Percentiles rank a stretch among this genome's conserved stretches.
Evolutionary conservation across 164 flowering plant species (phyloP).

Genomic region (Liquidambar formosana): DNA sequence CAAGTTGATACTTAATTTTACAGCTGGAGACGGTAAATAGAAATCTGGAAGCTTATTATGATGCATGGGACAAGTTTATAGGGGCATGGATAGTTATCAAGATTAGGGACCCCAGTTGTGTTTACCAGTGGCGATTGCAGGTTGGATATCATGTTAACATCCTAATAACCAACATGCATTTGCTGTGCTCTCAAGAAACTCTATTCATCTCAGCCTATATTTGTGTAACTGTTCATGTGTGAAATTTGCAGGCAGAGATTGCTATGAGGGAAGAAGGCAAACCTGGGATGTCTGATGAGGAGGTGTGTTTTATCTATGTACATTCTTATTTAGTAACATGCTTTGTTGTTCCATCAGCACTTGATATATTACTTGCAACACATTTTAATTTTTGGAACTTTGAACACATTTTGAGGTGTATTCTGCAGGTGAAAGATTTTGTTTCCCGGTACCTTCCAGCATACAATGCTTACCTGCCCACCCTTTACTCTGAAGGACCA

Average conservation of each 20-base stretch:
- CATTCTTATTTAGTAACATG: no score
- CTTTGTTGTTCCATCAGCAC: background rate
- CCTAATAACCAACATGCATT: background rate
- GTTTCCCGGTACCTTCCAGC: conserved; percentile 97
- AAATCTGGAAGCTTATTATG: conserved; percentile 83
- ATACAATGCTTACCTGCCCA: conserved; percentile 91
- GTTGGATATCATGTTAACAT: conserved; percentile 30
- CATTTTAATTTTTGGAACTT: background rate
- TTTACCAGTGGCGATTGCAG: conserved; percentile 95
- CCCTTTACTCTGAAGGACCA: conserved; percentile 92
- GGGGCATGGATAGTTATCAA: conserved; percentile 88
- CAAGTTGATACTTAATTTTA: conserved; percentile 8
- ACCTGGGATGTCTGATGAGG: conserved; percentile 89
- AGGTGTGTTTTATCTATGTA: conserved; percentile 43
- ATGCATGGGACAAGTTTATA: conserved; percentile 91
- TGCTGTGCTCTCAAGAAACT: background rate
- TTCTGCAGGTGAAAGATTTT: conserved; percentile 78
- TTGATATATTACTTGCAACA: background rate
- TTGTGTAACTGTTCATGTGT: background rate
- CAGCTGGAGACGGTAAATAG: conserved; percentile 83
- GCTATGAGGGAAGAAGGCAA: conserved; percentile 90
- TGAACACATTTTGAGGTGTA: background rate
- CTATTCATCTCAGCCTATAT: background rate
- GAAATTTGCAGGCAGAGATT: conserved; percentile 61
- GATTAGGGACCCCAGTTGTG: conserved; percentile 82